phyloP scores from a whole-genome alignment of 148 eudicot species.

The Amaranthus cruentus region DNA sequence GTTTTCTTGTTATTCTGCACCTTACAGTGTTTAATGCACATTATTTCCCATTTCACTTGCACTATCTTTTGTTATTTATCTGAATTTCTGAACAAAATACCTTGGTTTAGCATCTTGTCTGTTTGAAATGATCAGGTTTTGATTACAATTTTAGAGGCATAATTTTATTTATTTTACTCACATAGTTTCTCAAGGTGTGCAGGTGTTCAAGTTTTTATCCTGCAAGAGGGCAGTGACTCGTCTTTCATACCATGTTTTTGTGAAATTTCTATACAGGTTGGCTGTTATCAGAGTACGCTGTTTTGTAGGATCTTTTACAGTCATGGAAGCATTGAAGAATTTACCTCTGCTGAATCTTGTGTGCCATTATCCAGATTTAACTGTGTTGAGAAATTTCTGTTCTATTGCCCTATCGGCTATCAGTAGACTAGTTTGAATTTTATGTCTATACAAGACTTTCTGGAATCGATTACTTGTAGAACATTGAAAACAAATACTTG shows the following conservation, averaged over 20 bases:
- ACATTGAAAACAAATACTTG: too few relatives aligned
- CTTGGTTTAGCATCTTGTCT: background rate
- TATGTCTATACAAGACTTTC: too few relatives aligned
- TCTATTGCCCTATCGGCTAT: too few relatives aligned
- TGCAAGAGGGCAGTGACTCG: constrained; percentile 42
- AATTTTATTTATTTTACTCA: constrained; percentile 28
- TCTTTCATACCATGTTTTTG: constrained; percentile 52
- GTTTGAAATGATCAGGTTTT: constrained; percentile 1
- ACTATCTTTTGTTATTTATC: background rate
- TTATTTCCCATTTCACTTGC: too few relatives aligned
- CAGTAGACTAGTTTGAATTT: too few relatives aligned
- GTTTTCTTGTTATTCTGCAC: too few relatives aligned
- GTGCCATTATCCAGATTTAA: background rate
- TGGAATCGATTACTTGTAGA: too few relatives aligned
- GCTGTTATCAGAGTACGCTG: constrained; percentile 39
- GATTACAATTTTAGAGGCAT: background rate
- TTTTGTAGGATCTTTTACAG: constrained; percentile 37
- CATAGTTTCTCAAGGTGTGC: constrained; percentile 56
- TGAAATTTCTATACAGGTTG: constrained; percentile 81
- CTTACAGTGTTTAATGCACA: too few relatives aligned
- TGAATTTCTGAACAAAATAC: constrained; percentile 1
- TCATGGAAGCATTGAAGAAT: constrained; percentile 9
- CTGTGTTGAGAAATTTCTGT: background rate
- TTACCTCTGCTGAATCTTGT: background rate
- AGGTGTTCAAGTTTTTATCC: constrained; percentile 71